Evolutionary conservation across 2,329 filamentous ascomycete species (phyloP).

Genomic region (Reticulascus tulasneorum): DNA sequence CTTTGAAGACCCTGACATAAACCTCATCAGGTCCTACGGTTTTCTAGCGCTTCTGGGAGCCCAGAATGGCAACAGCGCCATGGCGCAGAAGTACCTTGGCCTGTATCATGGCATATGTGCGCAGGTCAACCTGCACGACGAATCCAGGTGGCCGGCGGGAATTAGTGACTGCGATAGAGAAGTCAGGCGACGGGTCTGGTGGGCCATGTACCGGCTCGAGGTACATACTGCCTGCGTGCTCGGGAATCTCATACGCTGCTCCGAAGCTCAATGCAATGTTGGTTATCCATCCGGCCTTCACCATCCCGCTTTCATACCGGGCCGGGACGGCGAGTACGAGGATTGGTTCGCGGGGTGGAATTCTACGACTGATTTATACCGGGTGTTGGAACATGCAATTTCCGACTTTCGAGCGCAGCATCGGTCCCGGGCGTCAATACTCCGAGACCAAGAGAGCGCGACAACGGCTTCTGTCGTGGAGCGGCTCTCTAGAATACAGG

Average conservation of each 20-base stretch:
- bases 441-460: not conserved
- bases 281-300: conserved; percentile 10
- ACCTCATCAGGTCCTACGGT: conserved; percentile 5
- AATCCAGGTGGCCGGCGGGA: conserved; percentile 13
- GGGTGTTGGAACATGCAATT: conserved; percentile 47
- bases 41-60: conserved; percentile 6
- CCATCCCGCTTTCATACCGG: conserved; percentile 2
- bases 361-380: conserved; percentile 52
- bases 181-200: conserved; percentile 16
- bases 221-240: conserved; percentile 17
- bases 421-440: conserved; percentile 4
- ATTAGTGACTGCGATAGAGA: conserved; percentile 10
- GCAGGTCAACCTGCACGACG: conserved; percentile 14
- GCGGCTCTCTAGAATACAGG: not conserved
- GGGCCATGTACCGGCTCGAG: conserved; percentile 19
- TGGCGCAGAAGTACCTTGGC: conserved; percentile 15
- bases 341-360: conserved; percentile 54
- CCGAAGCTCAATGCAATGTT: conserved; percentile 15
- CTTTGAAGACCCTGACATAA: conserved; percentile 1
- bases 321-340: conserved; percentile 6
- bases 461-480: not conserved
- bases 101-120: conserved; percentile 17
- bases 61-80: conserved; percentile 5
- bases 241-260: conserved; percentile 15
- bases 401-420: conserved; percentile 16